Conservation (phyloP, 495 filamentous ascomycete species). For the Sphaerosporella brunnea region DNA sequence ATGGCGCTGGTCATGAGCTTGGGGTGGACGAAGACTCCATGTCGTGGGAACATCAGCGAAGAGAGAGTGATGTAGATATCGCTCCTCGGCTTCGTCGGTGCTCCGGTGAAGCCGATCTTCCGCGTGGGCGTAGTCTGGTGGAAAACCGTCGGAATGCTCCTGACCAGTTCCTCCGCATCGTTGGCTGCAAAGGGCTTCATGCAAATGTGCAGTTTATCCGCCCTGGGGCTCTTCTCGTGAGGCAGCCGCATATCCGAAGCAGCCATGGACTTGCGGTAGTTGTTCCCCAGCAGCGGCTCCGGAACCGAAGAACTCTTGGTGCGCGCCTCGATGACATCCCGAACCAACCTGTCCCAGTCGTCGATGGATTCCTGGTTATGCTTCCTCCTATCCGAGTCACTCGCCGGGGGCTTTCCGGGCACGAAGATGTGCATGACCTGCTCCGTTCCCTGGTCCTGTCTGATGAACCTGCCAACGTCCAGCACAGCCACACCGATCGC, state of each 20-base stretch:
- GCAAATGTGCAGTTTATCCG: constrained; percentile 58
- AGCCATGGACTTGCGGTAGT: constrained; percentile 8
- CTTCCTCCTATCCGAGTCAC: constrained; percentile 19
- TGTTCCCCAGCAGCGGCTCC: constrained; percentile 9
- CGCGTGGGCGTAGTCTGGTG: constrained; percentile 60
- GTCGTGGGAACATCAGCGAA: constrained; percentile 53
- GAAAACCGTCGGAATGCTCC: constrained; percentile 71
- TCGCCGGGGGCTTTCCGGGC: constrained; percentile 39
- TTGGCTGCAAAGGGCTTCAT: constrained; percentile 54
- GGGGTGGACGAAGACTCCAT: constrained; percentile 67
- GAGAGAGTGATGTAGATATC: constrained; percentile 86
- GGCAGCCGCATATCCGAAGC: constrained; percentile 20
- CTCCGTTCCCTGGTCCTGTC: constrained; percentile 57
- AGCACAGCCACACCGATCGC: constrained; percentile 60
- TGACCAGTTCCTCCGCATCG: constrained; percentile 63
- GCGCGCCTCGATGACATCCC: constrained; percentile 53
- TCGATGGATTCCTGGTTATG: constrained; percentile 28
- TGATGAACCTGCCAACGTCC: constrained; percentile 60
- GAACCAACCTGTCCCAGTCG: constrained; percentile 60
- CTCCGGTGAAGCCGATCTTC: constrained; percentile 89
- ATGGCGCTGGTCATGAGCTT: constrained; percentile 55
- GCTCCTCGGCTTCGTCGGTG: constrained; percentile 66
- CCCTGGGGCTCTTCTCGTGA: constrained; percentile 42
- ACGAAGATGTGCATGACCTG: constrained; percentile 66
- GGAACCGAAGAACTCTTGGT: constrained; percentile 41